Evolutionary conservation across 202 grass and related monocot genomes (phyloP), one percentile per base, ranked within the genome.

Genomic region (Cymbopogon flexuosus): DNA sequence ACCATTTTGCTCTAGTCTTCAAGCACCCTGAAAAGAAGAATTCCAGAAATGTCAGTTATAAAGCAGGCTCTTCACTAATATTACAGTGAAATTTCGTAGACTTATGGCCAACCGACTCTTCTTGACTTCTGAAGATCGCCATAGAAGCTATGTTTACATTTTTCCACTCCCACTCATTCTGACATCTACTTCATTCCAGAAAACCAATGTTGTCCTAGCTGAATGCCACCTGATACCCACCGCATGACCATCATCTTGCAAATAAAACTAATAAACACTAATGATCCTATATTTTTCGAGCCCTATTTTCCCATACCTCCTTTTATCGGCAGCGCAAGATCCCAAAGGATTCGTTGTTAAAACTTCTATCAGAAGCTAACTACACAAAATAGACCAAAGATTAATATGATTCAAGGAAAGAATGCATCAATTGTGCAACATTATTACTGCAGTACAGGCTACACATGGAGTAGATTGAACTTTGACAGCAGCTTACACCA

Each of bases 1-100:
- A 36, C 79, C 86, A 85, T 83, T 84, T 76, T 83, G 83, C 75
- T 87, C 81, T 40, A 78, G 47, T 88, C 82, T 82, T 62, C 75
- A 68, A 68, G 80, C 79, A 30, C 88, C 85, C 85, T 91, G 69
- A 84, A 80, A 27, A 78, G 63, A 16, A 64, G 3, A 49, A 39
- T 41, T 58, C 14, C 15, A 45, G 2, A 51, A 34, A 31, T 12
- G 52, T 11, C 8, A 13, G 56, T 42, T 54, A 40, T 1, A 12
- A 19, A 82, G 22, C 33, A 83, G 1, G 29, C 23, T 47, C 13
- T 61, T 33, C 39, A 63, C 57, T 21, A 35, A 49, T 12, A 67
- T 49, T 65, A 36, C 42, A 37, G 43, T 33, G 1, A 65, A 47
- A 35, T 1, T 35, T 62, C 1, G 18, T 27, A 22, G 18, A 6